phyloP scores from a whole-genome alignment of 345 rosid genomes.

The Boechera divaricarpa region DNA sequence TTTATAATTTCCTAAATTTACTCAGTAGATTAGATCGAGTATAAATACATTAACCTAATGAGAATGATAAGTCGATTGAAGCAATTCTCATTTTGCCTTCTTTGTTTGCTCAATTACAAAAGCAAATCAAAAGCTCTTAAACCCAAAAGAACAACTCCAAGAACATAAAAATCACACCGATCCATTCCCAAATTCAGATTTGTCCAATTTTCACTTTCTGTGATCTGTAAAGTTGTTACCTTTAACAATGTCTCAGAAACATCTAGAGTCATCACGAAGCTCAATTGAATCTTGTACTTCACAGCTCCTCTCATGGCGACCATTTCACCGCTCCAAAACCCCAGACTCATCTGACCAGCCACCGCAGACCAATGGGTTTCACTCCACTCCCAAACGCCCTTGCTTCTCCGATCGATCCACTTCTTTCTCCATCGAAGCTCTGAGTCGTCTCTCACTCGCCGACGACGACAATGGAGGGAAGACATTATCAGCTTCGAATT shows the following conservation, averaged over 20 bases:
- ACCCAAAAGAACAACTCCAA: conserved; percentile 16
- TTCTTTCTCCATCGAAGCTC: conserved; percentile 66
- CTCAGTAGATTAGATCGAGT: too few species aligned
- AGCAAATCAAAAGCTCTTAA: conserved; percentile 8
- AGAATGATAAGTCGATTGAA: too few species aligned
- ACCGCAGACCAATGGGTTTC: conserved; percentile 39
- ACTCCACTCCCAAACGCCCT: conserved; percentile 74
- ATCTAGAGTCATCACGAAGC: conserved; percentile 54
- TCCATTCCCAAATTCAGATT: conserved; percentile 13
- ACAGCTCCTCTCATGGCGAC: conserved; percentile 93
- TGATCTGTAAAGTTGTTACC: conserved; percentile 17
- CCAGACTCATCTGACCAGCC: conserved; percentile 50
- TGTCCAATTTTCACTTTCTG: not conserved
- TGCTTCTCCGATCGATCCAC: conserved; percentile 96
- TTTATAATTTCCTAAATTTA: too few species aligned
- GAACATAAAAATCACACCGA: not conserved
- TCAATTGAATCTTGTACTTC: conserved; percentile 80
- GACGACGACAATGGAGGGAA: conserved; percentile 60
- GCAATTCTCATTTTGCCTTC: not conserved
- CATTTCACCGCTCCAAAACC: conserved; percentile 62
- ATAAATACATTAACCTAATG: too few species aligned
- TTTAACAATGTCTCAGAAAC: conserved; percentile 59
- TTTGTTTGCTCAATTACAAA: conserved; percentile 9
- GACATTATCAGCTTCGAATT: conserved; percentile 39
- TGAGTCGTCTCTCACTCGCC: conserved; percentile 75